A percentile compares a stretch with the other conserved stretches of the same genome.
Conservation (phyloP, 2,329 filamentous ascomycete species). For the Dactylellina leptospora region DNA sequence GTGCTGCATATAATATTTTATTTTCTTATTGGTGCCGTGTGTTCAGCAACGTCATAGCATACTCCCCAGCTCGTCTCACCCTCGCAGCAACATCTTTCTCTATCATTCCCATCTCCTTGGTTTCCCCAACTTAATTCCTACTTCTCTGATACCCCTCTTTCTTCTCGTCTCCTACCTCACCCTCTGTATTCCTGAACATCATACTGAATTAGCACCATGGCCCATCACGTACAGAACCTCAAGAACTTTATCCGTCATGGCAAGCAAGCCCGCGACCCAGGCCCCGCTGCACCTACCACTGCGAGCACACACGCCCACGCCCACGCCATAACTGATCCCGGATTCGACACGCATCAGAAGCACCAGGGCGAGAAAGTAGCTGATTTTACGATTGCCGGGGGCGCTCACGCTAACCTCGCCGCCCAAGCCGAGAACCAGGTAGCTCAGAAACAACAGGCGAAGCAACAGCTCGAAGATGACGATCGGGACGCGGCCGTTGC, state of each 20-base stretch:
- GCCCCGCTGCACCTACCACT: constrained; percentile 69
- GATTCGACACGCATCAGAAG: constrained; percentile 57
- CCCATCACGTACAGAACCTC: constrained; percentile 79
- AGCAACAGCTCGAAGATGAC: constrained; percentile 62
- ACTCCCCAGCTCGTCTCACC: neutral
- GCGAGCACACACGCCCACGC: constrained; percentile 67
- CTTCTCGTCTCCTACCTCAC: neutral
- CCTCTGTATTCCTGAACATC: neutral
- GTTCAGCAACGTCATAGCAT: neutral
- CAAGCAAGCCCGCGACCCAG: constrained; percentile 82
- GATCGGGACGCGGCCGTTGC: constrained; percentile 75
- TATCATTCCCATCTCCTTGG: neutral
- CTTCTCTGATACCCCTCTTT: neutral
- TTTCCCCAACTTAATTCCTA: neutral
- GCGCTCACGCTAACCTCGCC: constrained; percentile 71
- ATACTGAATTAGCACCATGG: constrained; percentile 65
- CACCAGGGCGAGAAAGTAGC: constrained; percentile 67
- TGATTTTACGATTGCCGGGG: constrained; percentile 70
- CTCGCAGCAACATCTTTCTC: neutral
- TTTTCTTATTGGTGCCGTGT: neutral
- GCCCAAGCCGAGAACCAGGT: constrained; percentile 72
- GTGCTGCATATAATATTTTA: too few species aligned
- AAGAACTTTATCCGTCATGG: constrained; percentile 99
- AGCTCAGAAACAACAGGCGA: constrained; percentile 58
- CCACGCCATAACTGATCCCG: constrained; percentile 68